A percentile compares a stretch with the other conserved stretches of the same genome.
Evolutionary conservation across 306 rosid species (phyloP).

Genomic region (Spatholobus suberectus): DNA sequence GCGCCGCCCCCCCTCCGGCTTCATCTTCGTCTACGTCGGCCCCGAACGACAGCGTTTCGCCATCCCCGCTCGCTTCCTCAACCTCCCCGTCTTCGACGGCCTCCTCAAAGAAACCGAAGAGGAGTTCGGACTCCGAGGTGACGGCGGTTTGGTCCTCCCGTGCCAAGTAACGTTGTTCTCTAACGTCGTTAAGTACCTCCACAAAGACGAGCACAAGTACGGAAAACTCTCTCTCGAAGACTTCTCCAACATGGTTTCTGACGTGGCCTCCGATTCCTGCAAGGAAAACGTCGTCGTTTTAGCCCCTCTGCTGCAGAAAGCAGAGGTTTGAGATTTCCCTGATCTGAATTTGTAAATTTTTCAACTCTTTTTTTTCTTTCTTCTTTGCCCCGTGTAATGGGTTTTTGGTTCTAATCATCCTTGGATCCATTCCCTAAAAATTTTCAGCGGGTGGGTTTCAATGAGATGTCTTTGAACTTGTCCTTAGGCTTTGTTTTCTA

Average conservation of each 20-base stretch:
- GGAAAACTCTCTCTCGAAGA: conserved; percentile 32
- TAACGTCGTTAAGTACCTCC: conserved; percentile 11
- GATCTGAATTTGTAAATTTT: conserved; percentile 19
- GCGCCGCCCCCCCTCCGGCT: conserved; percentile 43
- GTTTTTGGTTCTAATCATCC: conserved; percentile 44
- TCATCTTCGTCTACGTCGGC: conserved; percentile 57
- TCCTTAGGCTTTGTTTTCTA: neutral
- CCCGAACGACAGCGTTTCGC: conserved; percentile 48
- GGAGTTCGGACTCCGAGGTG: conserved; percentile 52
- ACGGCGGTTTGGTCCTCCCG: conserved; percentile 49
- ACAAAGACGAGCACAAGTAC: conserved; percentile 38
- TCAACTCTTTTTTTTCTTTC: too few species aligned
- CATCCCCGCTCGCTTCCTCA: conserved; percentile 59
- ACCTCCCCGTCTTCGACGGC: conserved; percentile 49
- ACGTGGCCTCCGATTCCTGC: conserved; percentile 26
- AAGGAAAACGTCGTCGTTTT: conserved; percentile 40
- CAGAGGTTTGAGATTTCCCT: neutral
- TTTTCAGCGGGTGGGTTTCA: conserved; percentile 37
- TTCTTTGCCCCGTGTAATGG: neutral
- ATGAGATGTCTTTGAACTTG: conserved; percentile 45
- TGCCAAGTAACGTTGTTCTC: conserved; percentile 42
- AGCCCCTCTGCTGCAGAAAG: conserved; percentile 44
- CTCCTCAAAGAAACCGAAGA: conserved; percentile 53
- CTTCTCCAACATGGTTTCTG: conserved; percentile 3
- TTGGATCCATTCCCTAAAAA: conserved; percentile 32